phyloP scores from a whole-genome alignment of 495 filamentous ascomycete genomes.

The Thozetella sp. region DNA sequence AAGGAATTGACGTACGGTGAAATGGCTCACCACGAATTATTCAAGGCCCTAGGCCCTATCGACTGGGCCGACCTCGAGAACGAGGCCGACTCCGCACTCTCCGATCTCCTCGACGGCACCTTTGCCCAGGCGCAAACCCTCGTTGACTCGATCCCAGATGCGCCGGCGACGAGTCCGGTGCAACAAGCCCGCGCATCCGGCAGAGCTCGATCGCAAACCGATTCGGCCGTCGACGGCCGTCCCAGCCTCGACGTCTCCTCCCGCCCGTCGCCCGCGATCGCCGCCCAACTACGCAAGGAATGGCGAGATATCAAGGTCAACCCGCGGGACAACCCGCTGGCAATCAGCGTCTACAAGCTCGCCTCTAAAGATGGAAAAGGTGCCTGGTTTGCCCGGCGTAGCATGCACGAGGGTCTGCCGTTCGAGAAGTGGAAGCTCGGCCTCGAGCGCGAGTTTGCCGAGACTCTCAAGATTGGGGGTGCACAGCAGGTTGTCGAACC shows the following conservation, averaged over 20 bases:
- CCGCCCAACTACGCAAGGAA: constrained; percentile 62
- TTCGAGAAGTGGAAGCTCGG: constrained; percentile 70
- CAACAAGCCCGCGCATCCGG: constrained; percentile 15
- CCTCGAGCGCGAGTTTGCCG: constrained; percentile 62
- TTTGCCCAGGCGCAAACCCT: constrained; percentile 67
- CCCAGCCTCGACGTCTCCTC: background rate
- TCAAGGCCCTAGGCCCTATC: constrained; percentile 69
- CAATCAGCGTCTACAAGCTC: constrained; percentile 79
- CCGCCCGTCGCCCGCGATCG: constrained; percentile 21
- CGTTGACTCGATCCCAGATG: constrained; percentile 71
- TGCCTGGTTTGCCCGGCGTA: constrained; percentile 86
- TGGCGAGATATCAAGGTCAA: constrained; percentile 85
- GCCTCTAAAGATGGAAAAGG: constrained; percentile 78
- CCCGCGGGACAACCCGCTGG: constrained; percentile 70
- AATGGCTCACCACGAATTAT: constrained; percentile 54
- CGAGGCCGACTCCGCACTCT: constrained; percentile 35
- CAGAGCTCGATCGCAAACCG: constrained; percentile 27
- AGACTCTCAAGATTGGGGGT: constrained; percentile 61
- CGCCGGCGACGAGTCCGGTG: constrained; percentile 26
- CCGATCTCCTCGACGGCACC: constrained; percentile 54
- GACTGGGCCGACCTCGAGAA: constrained; percentile 65
- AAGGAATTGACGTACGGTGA: background rate
- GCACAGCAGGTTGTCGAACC: constrained; percentile 35
- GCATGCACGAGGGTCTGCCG: constrained; percentile 69
- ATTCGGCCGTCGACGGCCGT: constrained; percentile 22